Conservation (phyloP, 805 yeast species). For the Babjeviella inositovora region DNA sequence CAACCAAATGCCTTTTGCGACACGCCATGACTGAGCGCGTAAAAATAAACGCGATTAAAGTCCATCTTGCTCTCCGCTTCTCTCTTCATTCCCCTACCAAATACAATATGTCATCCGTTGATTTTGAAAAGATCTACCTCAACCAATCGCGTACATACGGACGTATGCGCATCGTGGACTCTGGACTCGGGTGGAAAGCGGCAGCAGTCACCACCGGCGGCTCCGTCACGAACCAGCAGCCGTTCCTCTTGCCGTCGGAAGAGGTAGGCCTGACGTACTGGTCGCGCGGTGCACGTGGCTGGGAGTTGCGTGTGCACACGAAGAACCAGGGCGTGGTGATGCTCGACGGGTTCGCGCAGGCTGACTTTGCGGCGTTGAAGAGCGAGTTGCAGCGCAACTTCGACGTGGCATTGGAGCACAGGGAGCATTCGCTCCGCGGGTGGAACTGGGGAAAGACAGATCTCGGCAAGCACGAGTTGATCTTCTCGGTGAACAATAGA, state of each 20-base stretch:
- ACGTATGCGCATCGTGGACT: constrained; percentile 83
- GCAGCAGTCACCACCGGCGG: constrained; percentile 28
- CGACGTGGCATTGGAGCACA: constrained; percentile 55
- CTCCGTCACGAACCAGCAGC: constrained; percentile 32
- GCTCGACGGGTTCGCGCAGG: constrained; percentile 84
- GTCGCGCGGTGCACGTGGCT: constrained; percentile 91
- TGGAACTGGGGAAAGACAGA: constrained; percentile 99
- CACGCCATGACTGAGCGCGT: too few species aligned
- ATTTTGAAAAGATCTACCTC: constrained; percentile 80
- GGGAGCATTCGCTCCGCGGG: constrained; percentile 89
- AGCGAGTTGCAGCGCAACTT: constrained; percentile 72
- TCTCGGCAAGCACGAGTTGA: constrained; percentile 80
- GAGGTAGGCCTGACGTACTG: constrained; percentile 71
- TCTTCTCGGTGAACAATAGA: constrained; percentile 71
- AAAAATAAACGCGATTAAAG: too few species aligned
- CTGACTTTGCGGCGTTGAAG: constrained; percentile 69
- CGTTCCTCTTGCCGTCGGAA: constrained; percentile 80
- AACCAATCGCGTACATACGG: constrained; percentile 79
- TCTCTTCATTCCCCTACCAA: too few species aligned
- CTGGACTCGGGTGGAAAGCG: constrained; percentile 97
- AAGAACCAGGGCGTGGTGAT: constrained; percentile 73
- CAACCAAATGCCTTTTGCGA: constrained; percentile 71
- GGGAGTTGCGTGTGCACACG: constrained; percentile 78
- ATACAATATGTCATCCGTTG: constrained; percentile 29
- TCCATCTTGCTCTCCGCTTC: too few species aligned